Evolutionary conservation across 352 stramenopile species (phyloP), one percentile per base, ranked within the genome.

Genomic region (Pythium phragmitis): DNA sequence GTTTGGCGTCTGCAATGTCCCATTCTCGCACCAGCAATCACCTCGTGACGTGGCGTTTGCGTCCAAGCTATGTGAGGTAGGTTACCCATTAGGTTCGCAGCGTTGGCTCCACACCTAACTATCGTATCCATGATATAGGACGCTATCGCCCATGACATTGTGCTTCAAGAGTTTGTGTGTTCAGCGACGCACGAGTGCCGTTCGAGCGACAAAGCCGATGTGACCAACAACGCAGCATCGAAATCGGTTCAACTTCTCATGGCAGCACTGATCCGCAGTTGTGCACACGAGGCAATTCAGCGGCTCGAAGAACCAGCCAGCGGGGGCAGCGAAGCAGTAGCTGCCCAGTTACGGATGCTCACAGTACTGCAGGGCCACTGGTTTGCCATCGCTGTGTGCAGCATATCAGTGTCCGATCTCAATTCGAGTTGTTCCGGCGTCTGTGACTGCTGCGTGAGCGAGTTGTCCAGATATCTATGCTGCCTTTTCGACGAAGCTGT

Each of bases 361-460:
- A 37, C 13, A 17, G 61, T 62, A 21, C 33, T 62, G 4, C 61
- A 68, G 56, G 36, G 30, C 6, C 61, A 68, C 17, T 46, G 51
- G 19, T 68, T 68, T 46, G 61, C 21, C 1, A 19, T 58, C 2
- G 46, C 14, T 28, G 30, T 3, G 4, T 56, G 34, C 12, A 42
- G 46, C 8, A 2, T 26, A 26, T 28, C 12, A 33, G 16, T 14
- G 4, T 21, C 26, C 12, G 8, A 55, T n/a, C 39, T 1, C 39
- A 57, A 12, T n/a, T 4, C 34, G 12, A 17, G 2, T 33, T 12
- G 16, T 26, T 13, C 54, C n/a, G 34, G 14, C 6, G 47, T 58
- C 3, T 58, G 52, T 48, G 19, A 19, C 9, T 58, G 52, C 52
- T 48, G 36, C 36, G 7, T 48, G 7, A 12, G 13, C 5, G 52